Conservation (phyloP, 345 rosid species). For the Gossypium anomalum region DNA sequence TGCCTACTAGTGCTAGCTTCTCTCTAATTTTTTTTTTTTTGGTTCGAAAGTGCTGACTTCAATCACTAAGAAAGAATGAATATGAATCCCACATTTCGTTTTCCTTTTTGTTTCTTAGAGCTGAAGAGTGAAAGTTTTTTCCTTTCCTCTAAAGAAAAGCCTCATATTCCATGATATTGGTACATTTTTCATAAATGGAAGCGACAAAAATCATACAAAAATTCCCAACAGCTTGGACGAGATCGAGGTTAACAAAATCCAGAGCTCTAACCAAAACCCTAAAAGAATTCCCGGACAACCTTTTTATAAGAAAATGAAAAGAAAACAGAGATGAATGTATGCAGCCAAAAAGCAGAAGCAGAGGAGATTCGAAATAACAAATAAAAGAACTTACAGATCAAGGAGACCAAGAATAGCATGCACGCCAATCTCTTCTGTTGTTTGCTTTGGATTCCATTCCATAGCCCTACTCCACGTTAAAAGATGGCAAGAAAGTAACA, state of each 20-base stretch:
- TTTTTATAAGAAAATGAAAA: not conserved
- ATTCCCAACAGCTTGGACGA: conserved; percentile 1
- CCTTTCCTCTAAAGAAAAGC: not conserved
- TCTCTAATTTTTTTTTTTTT: too few relatives aligned
- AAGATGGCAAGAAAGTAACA: not conserved
- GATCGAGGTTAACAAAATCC: not conserved
- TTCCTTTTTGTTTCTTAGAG: not conserved
- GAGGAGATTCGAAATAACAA: not conserved
- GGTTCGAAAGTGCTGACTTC: not conserved
- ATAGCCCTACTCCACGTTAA: not conserved
- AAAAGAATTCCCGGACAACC: not conserved
- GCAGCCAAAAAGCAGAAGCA: not conserved
- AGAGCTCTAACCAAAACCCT: conserved; percentile 5
- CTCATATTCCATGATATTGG: conserved; percentile 3
- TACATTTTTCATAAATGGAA: conserved; percentile 15
- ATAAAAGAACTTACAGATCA: not conserved
- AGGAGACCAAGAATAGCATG: not conserved
- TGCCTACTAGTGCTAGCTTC: not conserved
- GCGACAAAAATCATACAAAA: not conserved
- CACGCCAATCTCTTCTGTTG: not conserved
- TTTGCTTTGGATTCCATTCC: not conserved
- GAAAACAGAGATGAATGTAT: not conserved
- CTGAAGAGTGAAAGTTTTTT: not conserved
- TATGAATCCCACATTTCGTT: not conserved
- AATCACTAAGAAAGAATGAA: not conserved